Evolutionary conservation across 495 filamentous ascomycete species (phyloP).

Genomic region (Rostrohypoxylon terebratum): DNA sequence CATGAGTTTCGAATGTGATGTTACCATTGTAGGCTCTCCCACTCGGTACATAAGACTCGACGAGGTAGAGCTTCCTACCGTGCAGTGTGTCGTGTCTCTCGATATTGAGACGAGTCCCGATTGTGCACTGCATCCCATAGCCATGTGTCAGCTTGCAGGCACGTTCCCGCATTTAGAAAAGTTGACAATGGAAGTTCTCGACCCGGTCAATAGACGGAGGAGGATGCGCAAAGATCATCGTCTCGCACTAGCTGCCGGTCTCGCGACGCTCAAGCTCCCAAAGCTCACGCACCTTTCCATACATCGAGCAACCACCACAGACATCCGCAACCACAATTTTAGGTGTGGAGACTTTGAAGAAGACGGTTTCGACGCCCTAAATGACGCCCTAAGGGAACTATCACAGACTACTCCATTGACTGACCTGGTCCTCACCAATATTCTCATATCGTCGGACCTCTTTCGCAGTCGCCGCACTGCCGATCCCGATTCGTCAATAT

Average conservation of each 20-base stretch:
- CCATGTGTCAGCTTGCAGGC: slow-evolving; percentile 8
- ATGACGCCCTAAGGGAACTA: slow-evolving; percentile 1
- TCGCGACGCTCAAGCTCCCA: background rate
- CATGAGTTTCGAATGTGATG: background rate
- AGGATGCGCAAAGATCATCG: slow-evolving; percentile 10
- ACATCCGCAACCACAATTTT: slow-evolving; percentile 6
- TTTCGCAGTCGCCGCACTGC: background rate
- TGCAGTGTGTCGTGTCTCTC: background rate
- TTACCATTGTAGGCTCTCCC: background rate
- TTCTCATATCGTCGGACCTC: slow-evolving; percentile 1
- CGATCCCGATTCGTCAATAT: background rate
- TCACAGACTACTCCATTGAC: slow-evolving; percentile 8
- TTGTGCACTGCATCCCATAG: background rate
- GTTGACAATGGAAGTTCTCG: background rate
- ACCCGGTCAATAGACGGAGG: slow-evolving; percentile 6
- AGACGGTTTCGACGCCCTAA: slow-evolving; percentile 3
- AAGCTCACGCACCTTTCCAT: background rate
- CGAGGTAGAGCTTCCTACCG: background rate
- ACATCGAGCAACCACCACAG: background rate
- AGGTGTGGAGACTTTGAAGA: background rate
- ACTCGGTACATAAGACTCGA: background rate
- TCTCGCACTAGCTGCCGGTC: slow-evolving; percentile 7
- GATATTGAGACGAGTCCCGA: background rate
- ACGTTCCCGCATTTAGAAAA: background rate
- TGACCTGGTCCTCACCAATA: background rate